Percentiles rank a stretch among this genome's conserved stretches.
phyloP scores from a whole-genome alignment of 306 rosid genomes.

The Mucuna pruriens region DNA sequence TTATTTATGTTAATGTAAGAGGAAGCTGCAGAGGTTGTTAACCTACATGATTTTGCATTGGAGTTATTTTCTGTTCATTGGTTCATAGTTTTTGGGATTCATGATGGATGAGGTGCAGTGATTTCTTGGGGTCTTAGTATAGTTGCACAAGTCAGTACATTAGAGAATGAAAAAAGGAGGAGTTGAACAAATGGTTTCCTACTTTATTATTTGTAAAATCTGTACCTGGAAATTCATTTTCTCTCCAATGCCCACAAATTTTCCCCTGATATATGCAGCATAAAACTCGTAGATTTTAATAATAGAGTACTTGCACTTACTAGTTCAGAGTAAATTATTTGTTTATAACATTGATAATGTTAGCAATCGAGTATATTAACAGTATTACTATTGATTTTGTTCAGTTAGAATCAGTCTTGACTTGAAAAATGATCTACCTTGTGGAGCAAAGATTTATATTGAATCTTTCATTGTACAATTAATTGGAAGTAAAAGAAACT shows the following conservation, averaged over 20 bases:
- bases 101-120: background rate
- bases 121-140: background rate
- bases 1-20: background rate
- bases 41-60: background rate
- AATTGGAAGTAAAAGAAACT: too few species aligned
- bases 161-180: background rate
- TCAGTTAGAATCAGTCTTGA: slow-evolving; percentile 19
- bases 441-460: background rate
- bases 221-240: background rate
- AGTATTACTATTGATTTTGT: background rate
- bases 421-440: slow-evolving; percentile 22
- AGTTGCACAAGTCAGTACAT: background rate
- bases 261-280: background rate
- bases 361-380: background rate
- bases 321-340: background rate
- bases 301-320: background rate
- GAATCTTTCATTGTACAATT: background rate
- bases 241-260: background rate
- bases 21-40: background rate
- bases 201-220: background rate
- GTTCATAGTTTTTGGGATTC: background rate
- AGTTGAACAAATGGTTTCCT: slow-evolving; percentile 5
- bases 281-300: background rate
- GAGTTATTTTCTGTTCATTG: background rate
- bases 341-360: background rate